phyloP scores from a whole-genome alignment of 306 rosid genomes.

The Quercus dentata region DNA sequence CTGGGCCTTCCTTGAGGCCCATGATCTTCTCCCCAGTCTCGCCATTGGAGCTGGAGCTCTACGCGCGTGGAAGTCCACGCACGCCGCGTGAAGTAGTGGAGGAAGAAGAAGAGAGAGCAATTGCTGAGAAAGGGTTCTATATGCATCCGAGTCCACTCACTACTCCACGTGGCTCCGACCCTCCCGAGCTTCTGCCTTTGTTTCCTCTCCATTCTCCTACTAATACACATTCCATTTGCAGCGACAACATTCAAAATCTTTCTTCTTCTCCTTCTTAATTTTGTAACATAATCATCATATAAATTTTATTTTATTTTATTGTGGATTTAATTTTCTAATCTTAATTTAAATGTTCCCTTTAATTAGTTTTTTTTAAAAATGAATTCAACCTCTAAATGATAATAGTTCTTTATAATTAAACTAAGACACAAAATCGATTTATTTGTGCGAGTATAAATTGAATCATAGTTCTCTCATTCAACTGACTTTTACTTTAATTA shows the following conservation, averaged over 20 bases:
- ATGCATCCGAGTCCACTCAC: constrained; percentile 60
- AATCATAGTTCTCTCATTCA: accelerated
- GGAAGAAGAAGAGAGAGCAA: constrained; percentile 49
- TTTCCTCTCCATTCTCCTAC: constrained; percentile 83
- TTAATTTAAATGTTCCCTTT: background rate
- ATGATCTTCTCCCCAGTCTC: constrained; percentile 74
- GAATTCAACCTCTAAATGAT: too few relatives aligned
- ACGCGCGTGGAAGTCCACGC: constrained; percentile 63
- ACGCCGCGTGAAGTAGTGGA: constrained; percentile 28
- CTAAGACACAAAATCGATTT: too few relatives aligned
- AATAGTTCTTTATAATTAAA: accelerated
- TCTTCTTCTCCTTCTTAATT: constrained; percentile 16
- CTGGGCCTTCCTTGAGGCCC: background rate
- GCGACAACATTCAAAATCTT: background rate
- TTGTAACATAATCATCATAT: background rate
- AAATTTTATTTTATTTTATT: background rate
- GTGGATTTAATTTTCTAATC: background rate
- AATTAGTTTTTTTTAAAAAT: too few relatives aligned
- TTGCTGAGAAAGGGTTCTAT: constrained; percentile 73
- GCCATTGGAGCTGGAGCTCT: constrained; percentile 64
- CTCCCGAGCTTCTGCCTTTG: constrained; percentile 69
- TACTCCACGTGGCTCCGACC: constrained; percentile 55
- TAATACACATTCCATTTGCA: background rate
- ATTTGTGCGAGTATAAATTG: accelerated
- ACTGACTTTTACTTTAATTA: too few relatives aligned